Base-by-base conservation (phyloP, 192 early-diverging fungal species). In the Gonapodya prolifera region DNA sequence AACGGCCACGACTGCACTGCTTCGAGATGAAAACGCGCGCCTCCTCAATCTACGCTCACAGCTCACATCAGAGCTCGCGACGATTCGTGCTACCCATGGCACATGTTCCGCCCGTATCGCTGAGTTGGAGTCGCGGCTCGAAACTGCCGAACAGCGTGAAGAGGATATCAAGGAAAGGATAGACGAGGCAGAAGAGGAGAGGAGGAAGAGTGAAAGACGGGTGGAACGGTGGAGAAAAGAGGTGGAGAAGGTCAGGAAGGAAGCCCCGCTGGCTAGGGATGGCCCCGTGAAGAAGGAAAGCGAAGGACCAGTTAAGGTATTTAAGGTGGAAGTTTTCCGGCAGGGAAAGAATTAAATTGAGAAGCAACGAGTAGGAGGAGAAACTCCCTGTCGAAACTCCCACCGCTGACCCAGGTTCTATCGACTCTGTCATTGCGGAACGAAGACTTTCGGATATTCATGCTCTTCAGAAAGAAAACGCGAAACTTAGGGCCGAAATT, bases 151-250 rank as follows among this genome's bases (percentile, higher is more conserved):
- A 61, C 8, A 61, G 45, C 45, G 45, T 16, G 45, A 61, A 61
- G 45, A 80, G 13, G 84, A 86, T n/a, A 79, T 80, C 16, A 81
- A 79, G 35, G 80, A 80, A 2, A 75, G 80, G 75, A 75, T 85
- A 2, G 87, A 87, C 32, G 69, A 77, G 30, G 71, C 78, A 13
- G 82, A 81, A 34, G 0, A 34, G 0, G 84, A 86, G 35, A 78
- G 86, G 77, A 34, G 81, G 30, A 80, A 81, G 30, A 83, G 84
- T 2, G 82, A 85, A 16, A 86, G 85, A 75, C 80, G 81, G 2
- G 75, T 84, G 1, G 88, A 89, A 29, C 84, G 88, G 36, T 78
- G 79, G 34, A 70, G 81, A 2, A 23, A 8, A 23, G 45, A 61
- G 23, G 45, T 23, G 23, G 45, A 61, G 8, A 61, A 61, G 23